Conservation (phyloP, 768 basidiomycete species). For the Lanmaoa rubissima region DNA sequence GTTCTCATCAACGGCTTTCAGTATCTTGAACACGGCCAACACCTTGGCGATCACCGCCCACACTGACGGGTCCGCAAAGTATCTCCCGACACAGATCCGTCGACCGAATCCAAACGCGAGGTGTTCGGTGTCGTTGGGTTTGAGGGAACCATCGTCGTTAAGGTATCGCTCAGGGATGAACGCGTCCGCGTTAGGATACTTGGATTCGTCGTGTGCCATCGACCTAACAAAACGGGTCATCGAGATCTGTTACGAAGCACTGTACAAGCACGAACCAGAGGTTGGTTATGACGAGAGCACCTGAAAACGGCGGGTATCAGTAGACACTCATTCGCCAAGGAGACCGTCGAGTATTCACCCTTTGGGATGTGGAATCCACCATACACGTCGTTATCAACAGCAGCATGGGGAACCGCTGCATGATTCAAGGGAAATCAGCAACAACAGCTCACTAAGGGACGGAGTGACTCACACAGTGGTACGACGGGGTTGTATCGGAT, state of each 20-base stretch:
- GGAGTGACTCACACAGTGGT: constrained; percentile 3
- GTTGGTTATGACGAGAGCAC: constrained; percentile 6
- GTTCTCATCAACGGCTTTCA: background rate
- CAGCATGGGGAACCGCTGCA: constrained; percentile 25
- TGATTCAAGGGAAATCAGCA: background rate
- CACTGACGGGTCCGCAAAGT: constrained; percentile 20
- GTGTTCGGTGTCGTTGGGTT: too few species aligned
- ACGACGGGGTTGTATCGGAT: background rate
- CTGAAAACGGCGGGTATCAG: background rate
- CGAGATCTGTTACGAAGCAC: fast-evolving
- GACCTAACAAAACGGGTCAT: too few species aligned
- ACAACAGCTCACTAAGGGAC: too few species aligned
- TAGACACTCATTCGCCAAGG: background rate
- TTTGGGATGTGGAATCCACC: constrained; percentile 49
- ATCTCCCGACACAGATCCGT: constrained; percentile 24
- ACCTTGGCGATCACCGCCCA: constrained; percentile 17
- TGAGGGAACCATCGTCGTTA: too few species aligned
- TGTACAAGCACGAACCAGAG: background rate
- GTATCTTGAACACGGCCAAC: constrained; percentile 1
- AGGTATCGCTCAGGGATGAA: too few species aligned
- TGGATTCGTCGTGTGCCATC: too few species aligned
- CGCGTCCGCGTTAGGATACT: too few species aligned
- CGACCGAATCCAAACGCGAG: constrained; percentile 25
- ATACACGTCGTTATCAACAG: constrained; percentile 41
- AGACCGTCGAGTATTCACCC: background rate